A percentile compares a stretch with the other conserved stretches of the same genome.
These are phyloP conservation scores for Trypanosoma melophagium DNA, from an alignment of 208 protist species.

Conservation along the genomic window DNA sequence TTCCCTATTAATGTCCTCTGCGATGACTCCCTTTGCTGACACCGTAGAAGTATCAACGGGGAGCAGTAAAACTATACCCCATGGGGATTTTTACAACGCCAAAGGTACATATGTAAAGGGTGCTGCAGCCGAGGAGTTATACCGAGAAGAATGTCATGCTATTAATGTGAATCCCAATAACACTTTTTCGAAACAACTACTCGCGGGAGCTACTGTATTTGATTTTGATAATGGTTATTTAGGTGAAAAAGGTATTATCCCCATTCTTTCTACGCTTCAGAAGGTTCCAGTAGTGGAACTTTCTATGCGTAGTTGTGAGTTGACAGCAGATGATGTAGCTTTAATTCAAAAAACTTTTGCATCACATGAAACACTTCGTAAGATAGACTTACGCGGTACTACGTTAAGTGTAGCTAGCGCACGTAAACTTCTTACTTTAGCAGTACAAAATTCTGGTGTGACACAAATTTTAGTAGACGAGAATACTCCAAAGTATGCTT, in stretches of 20 bases:
- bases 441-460: constrained; percentile 52
- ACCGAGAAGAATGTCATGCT: constrained; percentile 46
- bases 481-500: constrained; percentile 57
- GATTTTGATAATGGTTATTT: constrained; percentile 84
- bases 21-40: not conserved
- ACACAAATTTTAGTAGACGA: constrained; percentile 63
- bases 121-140: constrained; percentile 47
- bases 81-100: not conserved
- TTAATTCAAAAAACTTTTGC: constrained; percentile 50
- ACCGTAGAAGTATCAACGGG: no score
- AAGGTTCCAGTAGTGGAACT: constrained; percentile 50
- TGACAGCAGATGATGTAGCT: constrained; percentile 52
- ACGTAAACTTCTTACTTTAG: constrained; percentile 59
- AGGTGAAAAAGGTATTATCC: constrained; percentile 64
- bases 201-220: constrained; percentile 44
- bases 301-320: constrained; percentile 44
- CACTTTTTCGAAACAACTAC: constrained; percentile 66
- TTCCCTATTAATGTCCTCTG: constrained; percentile 1
- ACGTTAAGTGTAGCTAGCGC: constrained; percentile 42
- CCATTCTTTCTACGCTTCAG: constrained; percentile 68
- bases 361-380: constrained; percentile 58
- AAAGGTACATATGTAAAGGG: constrained; percentile 17
- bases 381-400: constrained; percentile 77
- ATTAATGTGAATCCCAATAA: constrained; percentile 37
- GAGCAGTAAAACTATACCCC: no score